phyloP scores from a whole-genome alignment of 805 yeast species.

The Clavispora fructus region DNA sequence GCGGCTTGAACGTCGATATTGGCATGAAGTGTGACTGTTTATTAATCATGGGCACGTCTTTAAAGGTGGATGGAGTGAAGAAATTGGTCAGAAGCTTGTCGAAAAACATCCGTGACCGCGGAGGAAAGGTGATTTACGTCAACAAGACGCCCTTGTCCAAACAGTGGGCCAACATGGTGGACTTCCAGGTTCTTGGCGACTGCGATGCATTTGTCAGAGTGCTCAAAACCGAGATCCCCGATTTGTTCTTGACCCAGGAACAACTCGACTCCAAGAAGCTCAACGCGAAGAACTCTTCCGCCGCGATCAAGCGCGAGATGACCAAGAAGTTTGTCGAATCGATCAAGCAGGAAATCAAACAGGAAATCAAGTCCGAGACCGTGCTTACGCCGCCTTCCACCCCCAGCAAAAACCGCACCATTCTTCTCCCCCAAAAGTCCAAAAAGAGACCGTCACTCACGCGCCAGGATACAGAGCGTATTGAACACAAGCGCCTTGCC shows the following conservation, averaged over 20 bases:
- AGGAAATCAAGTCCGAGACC: constrained; percentile 7
- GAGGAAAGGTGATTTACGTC: constrained; percentile 73
- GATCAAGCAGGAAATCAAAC: constrained; percentile 6
- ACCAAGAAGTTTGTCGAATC: constrained; percentile 1
- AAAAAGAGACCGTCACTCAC: constrained; percentile 14
- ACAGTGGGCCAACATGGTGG: constrained; percentile 68
- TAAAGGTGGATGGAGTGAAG: constrained; percentile 86
- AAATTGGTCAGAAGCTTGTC: constrained; percentile 67
- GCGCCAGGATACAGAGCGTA: constrained; percentile 7
- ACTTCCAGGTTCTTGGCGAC: constrained; percentile 73
- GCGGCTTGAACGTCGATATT: constrained; percentile 63
- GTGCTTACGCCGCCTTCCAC: constrained; percentile 32
- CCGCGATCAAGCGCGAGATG: background rate
- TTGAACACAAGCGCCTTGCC: constrained; percentile 1
- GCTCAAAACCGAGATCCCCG: constrained; percentile 51
- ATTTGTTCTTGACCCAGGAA: constrained; percentile 55
- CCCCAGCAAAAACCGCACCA: constrained; percentile 22
- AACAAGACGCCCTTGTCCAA: constrained; percentile 63
- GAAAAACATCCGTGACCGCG: constrained; percentile 65
- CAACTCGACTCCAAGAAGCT: constrained; percentile 41
- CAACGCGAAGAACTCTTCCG: constrained; percentile 10
- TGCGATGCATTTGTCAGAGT: constrained; percentile 76
- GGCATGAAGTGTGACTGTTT: constrained; percentile 67
- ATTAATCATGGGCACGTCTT: constrained; percentile 88
- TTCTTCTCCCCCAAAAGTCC: constrained; percentile 9